Evolutionary conservation across 768 basidiomycete species (phyloP).

Genomic region (Rhodosporidiobolus sp.): DNA sequence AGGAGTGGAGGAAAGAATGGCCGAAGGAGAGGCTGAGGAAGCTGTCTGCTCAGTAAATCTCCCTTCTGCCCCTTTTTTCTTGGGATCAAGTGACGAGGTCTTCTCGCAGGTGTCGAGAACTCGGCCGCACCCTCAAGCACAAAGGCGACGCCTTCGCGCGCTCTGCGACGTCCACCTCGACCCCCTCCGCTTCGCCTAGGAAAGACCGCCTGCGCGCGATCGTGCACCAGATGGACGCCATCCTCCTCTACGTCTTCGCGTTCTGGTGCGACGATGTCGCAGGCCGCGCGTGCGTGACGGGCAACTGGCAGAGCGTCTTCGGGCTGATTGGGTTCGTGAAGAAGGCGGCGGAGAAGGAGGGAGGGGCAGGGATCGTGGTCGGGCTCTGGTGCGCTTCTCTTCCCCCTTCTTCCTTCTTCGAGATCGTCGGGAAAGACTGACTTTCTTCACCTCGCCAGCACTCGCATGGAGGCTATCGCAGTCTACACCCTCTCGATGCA

Average conservation of each 20-base stretch:
- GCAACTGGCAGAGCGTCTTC: slow-evolving; percentile 42
- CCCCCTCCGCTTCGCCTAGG: slow-evolving; percentile 55
- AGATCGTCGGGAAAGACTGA: neutral
- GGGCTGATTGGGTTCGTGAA: slow-evolving; percentile 42
- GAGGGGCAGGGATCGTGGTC: neutral
- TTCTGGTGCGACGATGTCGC: slow-evolving; percentile 63
- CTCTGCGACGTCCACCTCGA: slow-evolving; percentile 56
- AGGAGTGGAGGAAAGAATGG: slow-evolving; percentile 44
- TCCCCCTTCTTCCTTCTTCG: too few species aligned
- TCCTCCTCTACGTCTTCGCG: slow-evolving; percentile 77
- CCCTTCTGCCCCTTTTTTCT: slow-evolving; percentile 50
- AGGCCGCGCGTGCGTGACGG: slow-evolving; percentile 47
- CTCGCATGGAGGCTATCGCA: slow-evolving; percentile 31
- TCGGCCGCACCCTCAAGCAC: slow-evolving; percentile 74
- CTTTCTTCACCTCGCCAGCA: neutral
- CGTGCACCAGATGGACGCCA: slow-evolving; percentile 74
- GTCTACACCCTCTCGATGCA: slow-evolving; percentile 30
- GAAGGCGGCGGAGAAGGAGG: slow-evolving; percentile 33
- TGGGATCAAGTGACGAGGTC: slow-evolving; percentile 62
- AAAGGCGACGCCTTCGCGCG: slow-evolving; percentile 71
- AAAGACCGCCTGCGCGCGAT: slow-evolving; percentile 69
- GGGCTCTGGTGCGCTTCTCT: slow-evolving; percentile 26
- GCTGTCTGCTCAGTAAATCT: slow-evolving; percentile 43
- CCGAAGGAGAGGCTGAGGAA: slow-evolving; percentile 29
- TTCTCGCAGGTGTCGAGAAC: slow-evolving; percentile 59